Evolutionary conservation across 192 early-diverging fungal genomes (phyloP).

Genomic region (Backusella westeae): DNA sequence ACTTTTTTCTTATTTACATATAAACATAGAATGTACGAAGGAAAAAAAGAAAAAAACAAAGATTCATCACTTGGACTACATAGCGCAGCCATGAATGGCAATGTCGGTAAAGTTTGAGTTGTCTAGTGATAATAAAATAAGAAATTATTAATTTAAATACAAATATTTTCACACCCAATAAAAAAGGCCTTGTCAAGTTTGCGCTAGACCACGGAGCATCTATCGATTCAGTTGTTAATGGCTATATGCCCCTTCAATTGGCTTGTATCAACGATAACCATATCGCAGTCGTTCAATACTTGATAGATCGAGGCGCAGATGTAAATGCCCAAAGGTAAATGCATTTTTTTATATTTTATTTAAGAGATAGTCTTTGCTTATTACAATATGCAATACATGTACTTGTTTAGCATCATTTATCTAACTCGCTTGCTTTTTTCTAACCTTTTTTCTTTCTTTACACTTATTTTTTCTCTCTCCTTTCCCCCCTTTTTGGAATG

Average conservation of each 20-base stretch:
- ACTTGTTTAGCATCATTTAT: not conserved
- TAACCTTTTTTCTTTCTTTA: not conserved
- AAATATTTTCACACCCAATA: conserved; percentile 6
- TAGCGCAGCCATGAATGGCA: conserved; percentile 51
- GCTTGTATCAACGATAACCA: conserved; percentile 64
- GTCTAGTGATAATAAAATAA: not conserved
- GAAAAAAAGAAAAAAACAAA: conserved; percentile 26
- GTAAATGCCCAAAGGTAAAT: conserved; percentile 56
- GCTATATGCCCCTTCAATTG: conserved; percentile 67
- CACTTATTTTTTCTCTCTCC: not conserved
- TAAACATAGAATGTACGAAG: conserved; percentile 6
- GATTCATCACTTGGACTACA: conserved; percentile 41
- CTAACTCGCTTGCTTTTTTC: not conserved
- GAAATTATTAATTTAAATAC: conserved; percentile 32
- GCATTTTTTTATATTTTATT: not conserved
- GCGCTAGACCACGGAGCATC: conserved; percentile 68
- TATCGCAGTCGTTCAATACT: conserved; percentile 60
- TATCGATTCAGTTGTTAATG: conserved; percentile 67
- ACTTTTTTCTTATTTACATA: not conserved
- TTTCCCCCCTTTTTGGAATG: not conserved
- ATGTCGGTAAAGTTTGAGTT: conserved; percentile 40
- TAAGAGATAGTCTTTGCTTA: not conserved
- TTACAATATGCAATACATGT: not conserved
- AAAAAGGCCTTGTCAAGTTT: conserved; percentile 58
- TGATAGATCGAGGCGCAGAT: conserved; percentile 70